Conservation (phyloP, 2,329 filamentous ascomycete species). For the Ascochyta rabiei region DNA sequence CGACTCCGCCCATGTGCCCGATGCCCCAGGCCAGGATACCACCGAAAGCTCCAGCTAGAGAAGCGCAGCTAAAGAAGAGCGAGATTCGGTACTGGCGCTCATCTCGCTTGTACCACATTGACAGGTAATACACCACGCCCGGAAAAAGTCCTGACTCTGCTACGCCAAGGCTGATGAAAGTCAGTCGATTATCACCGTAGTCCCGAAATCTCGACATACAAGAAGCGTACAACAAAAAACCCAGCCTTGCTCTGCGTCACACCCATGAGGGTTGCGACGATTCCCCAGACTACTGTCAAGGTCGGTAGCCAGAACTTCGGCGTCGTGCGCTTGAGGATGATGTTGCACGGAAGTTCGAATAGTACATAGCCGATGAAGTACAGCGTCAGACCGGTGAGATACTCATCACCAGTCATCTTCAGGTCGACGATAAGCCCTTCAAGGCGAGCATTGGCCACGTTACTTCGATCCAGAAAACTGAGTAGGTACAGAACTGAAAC, state of each 20-base stretch:
- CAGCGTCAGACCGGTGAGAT: conserved; percentile 68
- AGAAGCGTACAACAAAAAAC: conserved; percentile 55
- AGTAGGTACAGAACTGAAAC: conserved; percentile 52
- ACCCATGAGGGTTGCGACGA: conserved; percentile 59
- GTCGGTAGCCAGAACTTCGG: conserved; percentile 54
- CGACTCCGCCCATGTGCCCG: conserved; percentile 64
- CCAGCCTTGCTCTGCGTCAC: conserved; percentile 55
- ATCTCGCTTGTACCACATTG: conserved; percentile 67
- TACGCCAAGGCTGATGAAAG: conserved; percentile 35
- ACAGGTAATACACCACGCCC: conserved; percentile 60
- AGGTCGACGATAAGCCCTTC: conserved; percentile 43
- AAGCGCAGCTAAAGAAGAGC: conserved; percentile 65
- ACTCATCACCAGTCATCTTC: conserved; percentile 55
- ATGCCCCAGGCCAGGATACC: conserved; percentile 66
- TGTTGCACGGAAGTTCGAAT: conserved; percentile 52
- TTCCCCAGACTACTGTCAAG: conserved; percentile 58
- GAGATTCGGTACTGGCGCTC: conserved; percentile 65
- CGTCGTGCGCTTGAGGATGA: conserved; percentile 62
- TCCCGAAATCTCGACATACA: conserved; percentile 38
- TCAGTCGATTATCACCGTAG: not conserved
- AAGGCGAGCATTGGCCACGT: conserved; percentile 55
- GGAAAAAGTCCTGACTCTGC: conserved; percentile 48
- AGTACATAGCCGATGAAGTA: conserved; percentile 65
- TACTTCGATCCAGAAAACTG: conserved; percentile 47
- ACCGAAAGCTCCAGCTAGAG: conserved; percentile 65